Evolutionary conservation across 1,284 basidiomycete species (phyloP).

Genomic region (Hypsizygus ulmarius): DNA sequence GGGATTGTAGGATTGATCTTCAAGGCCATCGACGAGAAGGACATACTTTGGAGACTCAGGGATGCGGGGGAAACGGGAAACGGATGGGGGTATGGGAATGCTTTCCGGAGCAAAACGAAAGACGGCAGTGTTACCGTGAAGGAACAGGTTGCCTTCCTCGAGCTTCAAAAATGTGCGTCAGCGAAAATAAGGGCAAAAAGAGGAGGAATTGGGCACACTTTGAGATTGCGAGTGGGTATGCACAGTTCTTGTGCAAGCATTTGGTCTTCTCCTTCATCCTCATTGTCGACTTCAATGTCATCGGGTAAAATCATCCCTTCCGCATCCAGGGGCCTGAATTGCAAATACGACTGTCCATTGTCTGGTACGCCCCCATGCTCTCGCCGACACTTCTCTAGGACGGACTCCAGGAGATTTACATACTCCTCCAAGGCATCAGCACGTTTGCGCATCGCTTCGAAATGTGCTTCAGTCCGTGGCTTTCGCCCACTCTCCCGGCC

Average conservation of each 20-base stretch:
- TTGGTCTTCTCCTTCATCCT: conserved; percentile 25
- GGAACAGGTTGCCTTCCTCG: conserved; percentile 37
- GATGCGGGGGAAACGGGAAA: conserved; percentile 36
- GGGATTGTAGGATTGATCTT: conserved; percentile 37
- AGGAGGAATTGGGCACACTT: conserved; percentile 23
- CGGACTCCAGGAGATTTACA: conserved; percentile 43
- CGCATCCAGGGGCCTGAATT: conserved; percentile 28
- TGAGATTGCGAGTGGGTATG: conserved; percentile 36
- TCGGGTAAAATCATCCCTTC: conserved; percentile 21
- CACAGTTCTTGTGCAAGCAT: conserved; percentile 35
- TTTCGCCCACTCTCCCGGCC: conserved; percentile 48
- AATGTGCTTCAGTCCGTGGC: conserved; percentile 51
- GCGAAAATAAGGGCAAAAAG: background rate
- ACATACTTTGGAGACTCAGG: conserved; percentile 34
- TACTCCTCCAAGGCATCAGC: conserved; percentile 44
- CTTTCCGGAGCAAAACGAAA: conserved; percentile 34
- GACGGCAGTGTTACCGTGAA: conserved; percentile 39
- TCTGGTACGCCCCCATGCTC: conserved; percentile 35
- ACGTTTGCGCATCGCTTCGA: conserved; percentile 50
- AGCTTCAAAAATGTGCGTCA: conserved; percentile 24
- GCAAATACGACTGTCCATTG: conserved; percentile 31
- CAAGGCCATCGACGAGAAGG: conserved; percentile 37
- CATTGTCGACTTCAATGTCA: conserved; percentile 22
- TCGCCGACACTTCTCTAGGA: conserved; percentile 38
- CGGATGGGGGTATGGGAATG: conserved; percentile 14